These are phyloP conservation scores for Saturnispora diversa DNA, from an alignment of 805 yeast species.

Conservation along the genomic window DNA sequence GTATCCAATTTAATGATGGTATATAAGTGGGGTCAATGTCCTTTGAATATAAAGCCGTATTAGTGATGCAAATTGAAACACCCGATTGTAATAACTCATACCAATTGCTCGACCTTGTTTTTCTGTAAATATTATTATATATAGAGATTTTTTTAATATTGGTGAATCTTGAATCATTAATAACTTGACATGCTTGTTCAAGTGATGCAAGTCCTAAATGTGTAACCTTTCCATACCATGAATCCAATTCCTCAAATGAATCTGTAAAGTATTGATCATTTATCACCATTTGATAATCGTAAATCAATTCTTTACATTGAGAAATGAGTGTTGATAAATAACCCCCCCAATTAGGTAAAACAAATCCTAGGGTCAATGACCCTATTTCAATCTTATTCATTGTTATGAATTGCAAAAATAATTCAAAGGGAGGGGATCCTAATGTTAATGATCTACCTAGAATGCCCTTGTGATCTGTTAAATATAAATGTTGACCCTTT, in stretches of 20 bases:
- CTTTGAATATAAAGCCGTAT: slow-evolving; percentile 7
- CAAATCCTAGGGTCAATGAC: slow-evolving; percentile 3
- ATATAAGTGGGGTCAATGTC: slow-evolving; percentile 8
- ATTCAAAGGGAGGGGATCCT: neutral
- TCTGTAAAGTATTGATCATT: slow-evolving; percentile 1
- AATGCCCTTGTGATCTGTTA: neutral
- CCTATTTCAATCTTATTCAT: neutral
- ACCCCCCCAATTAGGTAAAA: slow-evolving; percentile 2
- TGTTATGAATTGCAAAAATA: neutral
- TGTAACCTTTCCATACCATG: slow-evolving; percentile 5
- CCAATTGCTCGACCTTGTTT: neutral
- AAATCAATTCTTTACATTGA: slow-evolving; percentile 3
- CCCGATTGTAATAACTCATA: neutral
- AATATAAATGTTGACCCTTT: slow-evolving; percentile 4
- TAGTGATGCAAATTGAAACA: neutral
- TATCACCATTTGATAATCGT: slow-evolving; percentile 6
- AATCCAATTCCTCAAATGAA: neutral
- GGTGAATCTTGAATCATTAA: slow-evolving; percentile 2
- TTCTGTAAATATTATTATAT: slow-evolving; percentile 8
- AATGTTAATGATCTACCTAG: slow-evolving; percentile 5
- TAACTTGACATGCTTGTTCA: slow-evolving; percentile 1
- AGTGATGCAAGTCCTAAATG: slow-evolving; percentile 1
- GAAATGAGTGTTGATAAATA: neutral
- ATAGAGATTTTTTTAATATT: slow-evolving; percentile 1
- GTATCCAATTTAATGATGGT: neutral